These are phyloP conservation scores for Rosa persica DNA, from an alignment of 306 rosid species.

Conservation along the genomic window DNA sequence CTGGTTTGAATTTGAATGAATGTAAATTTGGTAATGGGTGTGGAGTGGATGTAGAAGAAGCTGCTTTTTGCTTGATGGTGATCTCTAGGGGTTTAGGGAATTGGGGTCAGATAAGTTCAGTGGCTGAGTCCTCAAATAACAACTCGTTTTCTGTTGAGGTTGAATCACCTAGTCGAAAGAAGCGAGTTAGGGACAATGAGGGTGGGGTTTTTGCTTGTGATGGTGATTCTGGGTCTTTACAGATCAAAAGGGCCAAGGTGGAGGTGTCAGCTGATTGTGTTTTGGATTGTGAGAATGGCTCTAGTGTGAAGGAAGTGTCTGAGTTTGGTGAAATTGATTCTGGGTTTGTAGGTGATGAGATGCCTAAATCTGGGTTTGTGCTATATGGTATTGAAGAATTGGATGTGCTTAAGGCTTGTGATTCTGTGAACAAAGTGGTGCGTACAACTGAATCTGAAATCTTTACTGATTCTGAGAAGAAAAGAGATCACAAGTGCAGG, in stretches of 20 bases:
- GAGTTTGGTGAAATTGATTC: constrained; percentile 20
- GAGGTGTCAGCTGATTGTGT: constrained; percentile 8
- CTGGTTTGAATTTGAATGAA: constrained; percentile 23
- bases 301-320: constrained; percentile 13
- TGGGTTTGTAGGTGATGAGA: constrained; percentile 15
- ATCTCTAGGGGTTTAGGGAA: constrained; percentile 30
- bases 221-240: constrained; percentile 4
- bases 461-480: constrained; percentile 16
- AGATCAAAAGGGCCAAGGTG: constrained; percentile 23
- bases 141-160: constrained; percentile 28
- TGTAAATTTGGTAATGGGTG: constrained; percentile 17
- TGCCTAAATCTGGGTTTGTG: constrained; percentile 23
- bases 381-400: neutral
- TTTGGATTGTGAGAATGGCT: constrained; percentile 4
- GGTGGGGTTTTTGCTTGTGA: constrained; percentile 13
- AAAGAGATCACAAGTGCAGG: constrained; percentile 37
- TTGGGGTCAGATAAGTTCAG: constrained; percentile 24
- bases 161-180: constrained; percentile 18
- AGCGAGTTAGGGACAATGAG: constrained; percentile 4
- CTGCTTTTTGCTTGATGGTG: constrained; percentile 46
- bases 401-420: constrained; percentile 19
- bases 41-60: constrained; percentile 33
- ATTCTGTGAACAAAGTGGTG: constrained; percentile 13
- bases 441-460: constrained; percentile 13
- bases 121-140: constrained; percentile 31